Conservation (phyloP, 2,329 filamentous ascomycete genomes). For the Decorospora gaudefroyi region DNA sequence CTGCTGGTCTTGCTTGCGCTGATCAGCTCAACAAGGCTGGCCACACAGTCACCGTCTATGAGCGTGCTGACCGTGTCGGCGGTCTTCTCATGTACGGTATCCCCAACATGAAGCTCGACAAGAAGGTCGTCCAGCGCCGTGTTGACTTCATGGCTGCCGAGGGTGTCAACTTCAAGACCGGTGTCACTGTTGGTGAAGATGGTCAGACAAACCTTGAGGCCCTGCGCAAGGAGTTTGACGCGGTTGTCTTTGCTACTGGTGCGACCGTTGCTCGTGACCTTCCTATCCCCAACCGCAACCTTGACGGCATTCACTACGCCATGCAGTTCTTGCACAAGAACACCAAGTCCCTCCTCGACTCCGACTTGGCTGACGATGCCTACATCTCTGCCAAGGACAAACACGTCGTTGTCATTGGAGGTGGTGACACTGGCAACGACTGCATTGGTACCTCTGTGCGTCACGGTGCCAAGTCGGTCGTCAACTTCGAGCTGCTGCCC, state of each 20-base stretch:
- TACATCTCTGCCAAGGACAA: slow-evolving; percentile 97
- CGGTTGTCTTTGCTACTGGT: slow-evolving; percentile 88
- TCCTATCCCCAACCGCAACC: slow-evolving; percentile 83
- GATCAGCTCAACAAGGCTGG: slow-evolving; percentile 95
- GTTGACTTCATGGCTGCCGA: slow-evolving; percentile 94
- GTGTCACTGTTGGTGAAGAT: slow-evolving; percentile 78
- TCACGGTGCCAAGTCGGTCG: slow-evolving; percentile 92
- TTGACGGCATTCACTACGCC: slow-evolving; percentile 90
- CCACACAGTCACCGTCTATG: slow-evolving; percentile 86
- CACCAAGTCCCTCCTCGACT: slow-evolving; percentile 96
- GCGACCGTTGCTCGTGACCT: slow-evolving; percentile 92
- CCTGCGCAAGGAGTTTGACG: slow-evolving; percentile 74
- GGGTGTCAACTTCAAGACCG: slow-evolving; percentile 80
- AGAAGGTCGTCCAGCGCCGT: slow-evolving; percentile 92
- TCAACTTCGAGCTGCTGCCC: slow-evolving; percentile 94
- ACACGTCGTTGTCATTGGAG: slow-evolving; percentile 94
- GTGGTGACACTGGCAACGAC: slow-evolving; percentile 97
- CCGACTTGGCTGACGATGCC: slow-evolving; percentile 76
- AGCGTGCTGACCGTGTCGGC: slow-evolving; percentile 87
- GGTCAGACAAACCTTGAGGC: slow-evolving; percentile 69
- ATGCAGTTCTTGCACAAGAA: slow-evolving; percentile 98
- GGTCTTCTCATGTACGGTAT: slow-evolving; percentile 98
- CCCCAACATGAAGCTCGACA: slow-evolving; percentile 99
- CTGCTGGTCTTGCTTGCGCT: slow-evolving; percentile 84
- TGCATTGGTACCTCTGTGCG: slow-evolving; percentile 96